Base-by-base conservation (phyloP, 108 stramenopile species). In the Stephanodiscus triporus region DNA sequence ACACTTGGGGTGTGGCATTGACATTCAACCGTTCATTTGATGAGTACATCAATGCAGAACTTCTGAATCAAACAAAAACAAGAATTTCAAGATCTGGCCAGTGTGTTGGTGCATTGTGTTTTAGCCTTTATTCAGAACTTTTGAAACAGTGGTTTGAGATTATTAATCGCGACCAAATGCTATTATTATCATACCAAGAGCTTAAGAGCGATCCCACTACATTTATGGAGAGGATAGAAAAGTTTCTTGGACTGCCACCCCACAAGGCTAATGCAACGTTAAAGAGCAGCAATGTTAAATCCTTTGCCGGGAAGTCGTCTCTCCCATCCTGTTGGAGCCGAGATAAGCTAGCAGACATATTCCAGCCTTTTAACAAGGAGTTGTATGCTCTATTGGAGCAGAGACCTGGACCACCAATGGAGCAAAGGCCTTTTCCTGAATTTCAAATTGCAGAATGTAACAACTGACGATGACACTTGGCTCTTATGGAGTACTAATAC, bases 171-270 rank as follows among this genome's bases (percentile, higher is more conserved):
- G 24, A 69, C 32, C 66, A 83, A 24, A 74, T 83, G 19, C 38
- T 83, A 9, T 45, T 83, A 14, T 37, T 83, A 59, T 75, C 68
- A 2, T 83, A 79, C 38, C 49, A 79, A 16, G 82, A 83, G 59
- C 67, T 83, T 2, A 14, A 38, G 5, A 13, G 10, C 10, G 48
- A 70, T 63, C 82, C 82, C 59, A 13, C 37, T 32, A 78, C 34
- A n/a, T 17, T 75, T 14, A 22, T 62, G 37, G 32, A 58, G 30
- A 54, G 82, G 23, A 63, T 83, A 13, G 67, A 83, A 58, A 27
- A 17, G 6, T 83, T 78, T 70, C 47, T 82, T 0, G 73, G 63
- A 34, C 29, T 54, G 36, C 11, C 40, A 40, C 40, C 40, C 1
- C 0, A 40, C 8, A 40, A 11, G 9, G 11, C 9, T 11, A 1